Evolutionary conservation across 495 filamentous ascomycete genomes (phyloP), one percentile per base, ranked within the genome.

Genomic region (Xylaria flabelliformis): DNA sequence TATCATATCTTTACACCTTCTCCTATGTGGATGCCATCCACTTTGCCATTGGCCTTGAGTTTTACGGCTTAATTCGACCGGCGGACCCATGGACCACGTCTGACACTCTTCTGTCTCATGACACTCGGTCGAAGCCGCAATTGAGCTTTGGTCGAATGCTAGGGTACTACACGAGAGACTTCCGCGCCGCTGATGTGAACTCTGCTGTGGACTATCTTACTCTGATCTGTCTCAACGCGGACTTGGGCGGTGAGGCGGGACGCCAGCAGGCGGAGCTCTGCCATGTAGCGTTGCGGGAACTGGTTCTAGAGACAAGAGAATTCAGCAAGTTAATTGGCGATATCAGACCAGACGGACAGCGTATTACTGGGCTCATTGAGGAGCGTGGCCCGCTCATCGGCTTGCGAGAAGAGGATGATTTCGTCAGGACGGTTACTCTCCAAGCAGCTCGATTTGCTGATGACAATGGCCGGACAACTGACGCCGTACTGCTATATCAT

Each of bases 281-380:
- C 80, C 93, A 98, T 79, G 94, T 97, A 78, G 94, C 95, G 24
- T 85, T 99, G 69, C 92, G 94, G n/a, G 96, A 98, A 78, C 92
- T 97, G 66, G 93, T 97, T 48, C 86, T 99, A 24, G 96, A 98
- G 82, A 97, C 93, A 13, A 87, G 95, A 68, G 96, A 98, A 78
- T 98, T 97, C 78, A 94, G 95, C 72, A 92, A 92, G 73, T 86
- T 99, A 26, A 91, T 99, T 64, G 96, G 97, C 46, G 97, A 99
- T 77, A 92, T 99, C 71, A 88, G 88, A 69, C 85, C 87, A 9
- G 93, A 97, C 75, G 96, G 96, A 21, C 88, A 86, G 39, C 90
- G 94, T 66, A 91, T 97, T 74, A 90, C 89, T 74, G 96, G 96
- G 58, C 88, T 91, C 13, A 93, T 99, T 74, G 95, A 98, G 82